phyloP scores from a whole-genome alignment of 202 grass and related monocot species.

The Setaria italica region DNA sequence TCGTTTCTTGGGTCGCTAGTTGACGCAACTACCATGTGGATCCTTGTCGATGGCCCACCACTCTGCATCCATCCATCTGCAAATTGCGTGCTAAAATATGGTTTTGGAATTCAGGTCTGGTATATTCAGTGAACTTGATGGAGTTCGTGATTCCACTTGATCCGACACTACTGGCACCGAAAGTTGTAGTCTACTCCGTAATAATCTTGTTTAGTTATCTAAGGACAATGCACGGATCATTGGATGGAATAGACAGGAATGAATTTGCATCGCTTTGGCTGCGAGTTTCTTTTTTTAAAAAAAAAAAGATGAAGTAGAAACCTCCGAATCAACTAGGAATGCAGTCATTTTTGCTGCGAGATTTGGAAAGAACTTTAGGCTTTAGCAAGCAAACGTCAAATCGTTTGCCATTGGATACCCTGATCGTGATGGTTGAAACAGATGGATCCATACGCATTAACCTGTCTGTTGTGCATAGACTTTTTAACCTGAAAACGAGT shows the following conservation, averaged over 20 bases:
- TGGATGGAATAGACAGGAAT: background rate
- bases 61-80: background rate
- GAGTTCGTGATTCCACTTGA: background rate
- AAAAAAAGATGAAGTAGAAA: too few species aligned
- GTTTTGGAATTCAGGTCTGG: constrained; percentile 2
- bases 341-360: too few species aligned
- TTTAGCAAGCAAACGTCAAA: background rate
- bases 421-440: background rate
- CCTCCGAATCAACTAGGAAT: too few species aligned
- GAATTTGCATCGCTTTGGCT: background rate
- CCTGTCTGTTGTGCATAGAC: background rate
- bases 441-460: background rate
- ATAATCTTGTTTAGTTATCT: constrained; percentile 10
- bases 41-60: constrained; percentile 14
- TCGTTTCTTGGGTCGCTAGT: background rate
- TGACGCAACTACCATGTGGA: constrained; percentile 22
- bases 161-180: constrained; percentile 21
- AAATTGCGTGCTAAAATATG: constrained; percentile 23
- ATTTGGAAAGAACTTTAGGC: background rate
- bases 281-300: background rate
- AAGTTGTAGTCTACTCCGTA: background rate
- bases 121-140: constrained; percentile 6
- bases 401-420: background rate
- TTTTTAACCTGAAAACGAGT: background rate
- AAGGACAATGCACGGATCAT: background rate